phyloP scores from a whole-genome alignment of 116 monocot genomes.

The Phalaenopsis hybrid region DNA sequence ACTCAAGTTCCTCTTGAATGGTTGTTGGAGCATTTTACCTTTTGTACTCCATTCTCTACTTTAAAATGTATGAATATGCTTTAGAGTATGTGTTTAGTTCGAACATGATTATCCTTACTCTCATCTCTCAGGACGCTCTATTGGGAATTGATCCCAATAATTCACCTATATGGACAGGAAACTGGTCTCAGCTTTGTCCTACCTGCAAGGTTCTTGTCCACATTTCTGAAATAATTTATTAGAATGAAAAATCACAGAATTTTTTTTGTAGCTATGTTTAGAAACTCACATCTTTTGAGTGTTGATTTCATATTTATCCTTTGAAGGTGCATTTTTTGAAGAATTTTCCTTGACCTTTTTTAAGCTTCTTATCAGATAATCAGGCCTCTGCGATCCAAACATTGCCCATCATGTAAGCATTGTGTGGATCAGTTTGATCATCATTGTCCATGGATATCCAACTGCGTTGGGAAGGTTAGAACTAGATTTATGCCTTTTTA shows the following conservation, averaged over 20 bases:
- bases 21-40: background rate
- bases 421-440: conserved; percentile 96
- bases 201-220: conserved; percentile 70
- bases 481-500: background rate
- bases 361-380: conserved; percentile 50
- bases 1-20: background rate
- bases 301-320: background rate
- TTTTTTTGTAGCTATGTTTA: background rate
- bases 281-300: background rate
- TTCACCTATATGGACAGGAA: conserved; percentile 58
- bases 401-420: conserved; percentile 75
- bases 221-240: background rate
- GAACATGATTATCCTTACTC: background rate
- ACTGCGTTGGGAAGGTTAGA: conserved; percentile 91
- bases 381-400: conserved; percentile 80
- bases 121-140: conserved; percentile 56
- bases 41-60: background rate
- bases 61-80: background rate
- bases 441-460: conserved; percentile 96
- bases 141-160: conserved; percentile 50
- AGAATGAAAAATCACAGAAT: background rate
- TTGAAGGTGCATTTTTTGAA: conserved; percentile 1
- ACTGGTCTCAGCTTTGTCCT: conserved; percentile 88
- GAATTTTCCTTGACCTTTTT: conserved; percentile 7
- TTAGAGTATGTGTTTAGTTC: background rate